Percentiles rank a stretch among this genome's conserved stretches.
Evolutionary conservation across 2,329 filamentous ascomycete genomes (phyloP).

Genomic region (Colletotrichum spaethianum): DNA sequence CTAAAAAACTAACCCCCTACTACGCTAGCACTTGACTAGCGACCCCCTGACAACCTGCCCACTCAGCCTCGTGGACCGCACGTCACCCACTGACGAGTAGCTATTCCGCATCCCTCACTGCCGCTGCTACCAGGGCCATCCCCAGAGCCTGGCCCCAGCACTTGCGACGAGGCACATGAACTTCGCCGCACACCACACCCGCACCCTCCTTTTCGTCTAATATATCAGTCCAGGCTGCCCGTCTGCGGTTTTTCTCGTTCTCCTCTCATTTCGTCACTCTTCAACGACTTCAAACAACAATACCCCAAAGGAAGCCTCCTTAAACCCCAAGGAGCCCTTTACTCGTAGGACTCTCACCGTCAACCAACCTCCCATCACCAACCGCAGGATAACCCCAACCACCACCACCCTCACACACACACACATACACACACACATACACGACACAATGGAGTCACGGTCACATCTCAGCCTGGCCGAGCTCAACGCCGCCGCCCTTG

Average conservation of each 20-base stretch:
- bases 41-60: conserved; percentile 37
- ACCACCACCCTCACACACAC: conserved; percentile 46
- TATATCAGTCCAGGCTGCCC: conserved; percentile 41
- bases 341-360: conserved; percentile 24
- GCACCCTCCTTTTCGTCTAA: conserved; percentile 41
- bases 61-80: conserved; percentile 61
- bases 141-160: not conserved
- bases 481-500: conserved; percentile 81
- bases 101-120: conserved; percentile 41
- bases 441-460: conserved; percentile 62
- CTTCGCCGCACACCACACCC: conserved; percentile 49
- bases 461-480: conserved; percentile 63
- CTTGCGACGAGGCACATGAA: conserved; percentile 42
- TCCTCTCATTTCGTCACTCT: conserved; percentile 30
- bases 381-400: conserved; percentile 43
- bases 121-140: conserved; percentile 20
- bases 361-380: conserved; percentile 16
- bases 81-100: conserved; percentile 57
- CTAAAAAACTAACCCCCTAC: conserved; percentile 39
- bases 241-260: not conserved
- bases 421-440: conserved; percentile 4
- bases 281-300: conserved; percentile 31
- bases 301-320: conserved; percentile 45
- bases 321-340: conserved; percentile 47
- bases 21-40: conserved; percentile 31